Evolutionary conservation across 768 basidiomycete species (phyloP), one percentile per base, ranked within the genome.

Genomic region (Tylopilus felleus): DNA sequence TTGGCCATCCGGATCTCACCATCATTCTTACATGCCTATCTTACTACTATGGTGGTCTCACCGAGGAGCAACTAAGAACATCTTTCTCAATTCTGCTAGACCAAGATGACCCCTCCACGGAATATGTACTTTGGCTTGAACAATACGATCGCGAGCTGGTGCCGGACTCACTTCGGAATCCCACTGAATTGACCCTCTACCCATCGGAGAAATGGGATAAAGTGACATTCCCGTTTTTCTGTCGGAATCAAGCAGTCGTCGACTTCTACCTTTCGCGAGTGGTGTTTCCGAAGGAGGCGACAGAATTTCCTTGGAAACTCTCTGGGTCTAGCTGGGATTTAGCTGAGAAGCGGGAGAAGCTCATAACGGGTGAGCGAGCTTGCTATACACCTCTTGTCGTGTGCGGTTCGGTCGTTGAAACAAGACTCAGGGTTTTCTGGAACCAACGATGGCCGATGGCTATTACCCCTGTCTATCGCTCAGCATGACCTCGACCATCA

Each of bases 361-460:
- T n/a, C n/a, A n/a, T n/a, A n/a, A n/a, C n/a, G n/a, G n/a, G n/a
- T n/a, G n/a, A n/a, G n/a, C n/a, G n/a, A n/a, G n/a, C n/a, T 29
- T 5, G 6, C 29, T 6, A 29, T 29, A 5, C 29, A 29, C n/a
- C n/a, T n/a, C n/a, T n/a, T n/a, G n/a, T n/a, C n/a, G n/a, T n/a
- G n/a, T 29, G 5, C 29, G 29, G 10, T 29, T 29, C 10, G 10
- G 29, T 6, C 10, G 10, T 10, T 10, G 29, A n/a, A n/a, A 10
- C 29, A 29, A n/a, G n/a, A n/a, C n/a, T 29, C 29, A 29, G 29
- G 29, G 5, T 76, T 76, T 53, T 75, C 73, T 17, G 74, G 75
- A 0, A 75, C 73, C 0, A 72, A 74, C 10, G 75, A 74, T 38
- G 53, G 60, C 0, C 69, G 59, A 13, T 78, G 78, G 50, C 59